Evolutionary conservation across 192 early-diverging fungal species (phyloP).

Genomic region (Coemansia sp.): DNA sequence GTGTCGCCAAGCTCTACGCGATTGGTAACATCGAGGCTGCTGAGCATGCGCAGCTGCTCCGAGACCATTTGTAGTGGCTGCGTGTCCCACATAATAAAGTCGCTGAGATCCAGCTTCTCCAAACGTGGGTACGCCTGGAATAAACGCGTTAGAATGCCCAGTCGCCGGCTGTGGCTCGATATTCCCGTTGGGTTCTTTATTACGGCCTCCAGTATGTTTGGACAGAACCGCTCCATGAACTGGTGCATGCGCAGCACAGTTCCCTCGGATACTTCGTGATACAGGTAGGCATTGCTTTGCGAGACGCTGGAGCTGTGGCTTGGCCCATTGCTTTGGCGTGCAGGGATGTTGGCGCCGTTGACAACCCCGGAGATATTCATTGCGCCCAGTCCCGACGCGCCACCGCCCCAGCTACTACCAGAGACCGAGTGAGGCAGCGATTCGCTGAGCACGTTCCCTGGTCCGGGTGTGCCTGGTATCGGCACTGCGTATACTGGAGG

Average conservation of each 20-base stretch:
- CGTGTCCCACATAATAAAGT: constrained; percentile 58
- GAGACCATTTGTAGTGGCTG: constrained; percentile 45
- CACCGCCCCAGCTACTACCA: constrained; percentile 41
- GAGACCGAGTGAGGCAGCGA: constrained; percentile 26
- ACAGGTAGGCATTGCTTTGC: constrained; percentile 22
- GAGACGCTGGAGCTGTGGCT: constrained; percentile 16
- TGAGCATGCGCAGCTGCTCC: constrained; percentile 40
- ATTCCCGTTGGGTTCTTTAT: constrained; percentile 50
- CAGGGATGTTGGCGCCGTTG: constrained; percentile 10
- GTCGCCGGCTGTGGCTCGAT: constrained; percentile 44
- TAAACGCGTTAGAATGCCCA: constrained; percentile 38
- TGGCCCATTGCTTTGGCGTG: constrained; percentile 18
- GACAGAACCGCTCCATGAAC: constrained; percentile 56
- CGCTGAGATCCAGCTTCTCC: constrained; percentile 50
- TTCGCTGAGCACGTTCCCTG: constrained; percentile 52
- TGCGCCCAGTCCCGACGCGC: constrained; percentile 18
- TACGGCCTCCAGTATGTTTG: constrained; percentile 40
- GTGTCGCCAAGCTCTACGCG: constrained; percentile 51
- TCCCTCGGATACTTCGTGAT: constrained; percentile 53
- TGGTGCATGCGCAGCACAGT: constrained; percentile 53
- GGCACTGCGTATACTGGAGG: constrained; percentile 48
- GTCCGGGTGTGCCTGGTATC: constrained; percentile 52
- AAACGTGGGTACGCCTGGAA: constrained; percentile 52
- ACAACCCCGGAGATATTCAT: constrained; percentile 27
- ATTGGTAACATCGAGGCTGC: constrained; percentile 49